Conservation (phyloP, 176 grass and related monocot species). For the Carex scoparia region DNA sequence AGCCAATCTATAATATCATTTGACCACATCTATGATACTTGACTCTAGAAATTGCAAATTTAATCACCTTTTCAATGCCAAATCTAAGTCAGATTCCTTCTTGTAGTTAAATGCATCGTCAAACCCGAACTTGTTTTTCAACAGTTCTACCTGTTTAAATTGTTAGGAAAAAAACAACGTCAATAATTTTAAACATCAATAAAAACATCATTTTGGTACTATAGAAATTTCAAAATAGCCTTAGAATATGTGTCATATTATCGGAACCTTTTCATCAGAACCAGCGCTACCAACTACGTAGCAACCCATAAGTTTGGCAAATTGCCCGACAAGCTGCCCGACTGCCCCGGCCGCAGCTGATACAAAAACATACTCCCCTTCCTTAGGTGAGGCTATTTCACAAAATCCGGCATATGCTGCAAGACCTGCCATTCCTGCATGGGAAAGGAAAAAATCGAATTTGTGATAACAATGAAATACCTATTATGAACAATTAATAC, state of each 20-base stretch:
- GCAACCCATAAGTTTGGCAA: conserved; percentile 50
- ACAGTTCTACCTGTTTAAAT: conserved; percentile 36
- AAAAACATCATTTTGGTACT: neutral
- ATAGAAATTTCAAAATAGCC: neutral
- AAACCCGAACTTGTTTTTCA: conserved; percentile 49
- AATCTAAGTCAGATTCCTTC: conserved; percentile 34
- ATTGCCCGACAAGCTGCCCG: conserved; percentile 49
- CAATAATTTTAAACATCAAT: neutral
- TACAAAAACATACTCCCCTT: conserved; percentile 46
- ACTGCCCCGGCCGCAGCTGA: conserved; percentile 46
- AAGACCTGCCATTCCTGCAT: conserved; percentile 42
- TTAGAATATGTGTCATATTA: neutral
- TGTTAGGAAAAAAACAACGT: neutral
- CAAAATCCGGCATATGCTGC: conserved; percentile 48
- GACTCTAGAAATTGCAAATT: neutral
- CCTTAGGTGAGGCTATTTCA: conserved; percentile 40
- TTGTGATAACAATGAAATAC: neutral
- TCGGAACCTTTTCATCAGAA: conserved; percentile 44
- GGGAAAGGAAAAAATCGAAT: neutral
- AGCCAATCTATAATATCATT: neutral
- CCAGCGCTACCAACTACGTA: conserved; percentile 46
- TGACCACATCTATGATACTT: neutral
- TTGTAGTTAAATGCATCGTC: conserved; percentile 91
- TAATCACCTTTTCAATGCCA: conserved; percentile 28
- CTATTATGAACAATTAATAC: neutral